Evolutionary conservation across 208 protist species (phyloP).

Genomic region (Herpetomonas muscarum): DNA sequence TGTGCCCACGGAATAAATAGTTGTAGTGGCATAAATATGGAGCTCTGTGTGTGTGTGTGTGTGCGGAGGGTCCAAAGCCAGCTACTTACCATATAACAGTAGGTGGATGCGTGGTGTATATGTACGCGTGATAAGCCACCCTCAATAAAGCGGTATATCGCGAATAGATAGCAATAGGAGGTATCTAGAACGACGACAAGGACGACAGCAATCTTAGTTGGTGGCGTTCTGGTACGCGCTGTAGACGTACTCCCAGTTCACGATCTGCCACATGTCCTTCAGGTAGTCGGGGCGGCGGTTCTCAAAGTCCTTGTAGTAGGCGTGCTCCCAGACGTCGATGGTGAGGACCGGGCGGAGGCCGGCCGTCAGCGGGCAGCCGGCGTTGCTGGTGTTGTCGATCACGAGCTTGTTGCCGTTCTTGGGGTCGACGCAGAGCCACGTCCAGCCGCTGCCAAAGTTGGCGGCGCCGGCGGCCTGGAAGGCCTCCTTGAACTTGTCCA

Average conservation of each 20-base stretch:
- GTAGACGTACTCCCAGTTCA: conserved; percentile 89
- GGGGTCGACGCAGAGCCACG: conserved; percentile 89
- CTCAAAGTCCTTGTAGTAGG: conserved; percentile 94
- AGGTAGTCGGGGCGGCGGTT: conserved; percentile 89
- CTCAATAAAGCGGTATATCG: too few relatives aligned
- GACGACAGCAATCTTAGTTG: conserved; percentile 16
- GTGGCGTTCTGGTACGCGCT: conserved; percentile 42
- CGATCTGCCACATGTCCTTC: conserved; percentile 83
- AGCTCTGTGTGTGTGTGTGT: not conserved
- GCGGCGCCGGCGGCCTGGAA: conserved; percentile 70
- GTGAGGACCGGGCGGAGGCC: conserved; percentile 84
- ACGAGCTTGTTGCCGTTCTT: conserved; percentile 49
- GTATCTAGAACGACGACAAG: conserved; percentile 3
- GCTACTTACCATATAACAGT: too few relatives aligned
- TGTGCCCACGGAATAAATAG: not conserved
- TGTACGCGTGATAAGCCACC: too few relatives aligned
- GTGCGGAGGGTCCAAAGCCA: too few relatives aligned
- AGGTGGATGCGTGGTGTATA: too few relatives aligned
- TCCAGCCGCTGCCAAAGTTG: conserved; percentile 95
- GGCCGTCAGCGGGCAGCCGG: conserved; percentile 70
- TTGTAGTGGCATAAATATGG: not conserved
- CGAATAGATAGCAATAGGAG: not conserved
- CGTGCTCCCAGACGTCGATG: conserved; percentile 93
- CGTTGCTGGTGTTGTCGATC: conserved; percentile 91
- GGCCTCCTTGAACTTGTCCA: conserved; percentile 87